Conservation (phyloP, 1,284 basidiomycete species). For the Inonotus hispidus region DNA sequence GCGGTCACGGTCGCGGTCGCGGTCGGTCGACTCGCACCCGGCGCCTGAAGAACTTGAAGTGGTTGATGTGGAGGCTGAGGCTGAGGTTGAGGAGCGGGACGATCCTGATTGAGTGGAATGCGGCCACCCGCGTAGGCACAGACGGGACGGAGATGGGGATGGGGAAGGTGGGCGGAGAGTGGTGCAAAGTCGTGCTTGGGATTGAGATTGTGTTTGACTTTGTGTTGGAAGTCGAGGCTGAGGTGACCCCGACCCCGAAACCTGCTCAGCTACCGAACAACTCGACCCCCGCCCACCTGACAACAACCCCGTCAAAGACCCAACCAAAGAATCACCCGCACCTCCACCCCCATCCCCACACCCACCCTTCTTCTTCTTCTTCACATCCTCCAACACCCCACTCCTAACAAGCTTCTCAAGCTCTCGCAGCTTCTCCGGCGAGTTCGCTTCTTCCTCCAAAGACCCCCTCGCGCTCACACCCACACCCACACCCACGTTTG, state of each 20-base stretch:
- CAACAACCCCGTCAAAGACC: too few species aligned
- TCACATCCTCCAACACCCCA: neutral
- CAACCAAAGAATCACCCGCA: neutral
- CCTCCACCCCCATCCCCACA: too few species aligned
- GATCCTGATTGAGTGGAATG: neutral
- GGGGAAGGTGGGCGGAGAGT: neutral
- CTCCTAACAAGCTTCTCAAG: neutral
- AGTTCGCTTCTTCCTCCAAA: neutral
- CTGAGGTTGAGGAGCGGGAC: neutral
- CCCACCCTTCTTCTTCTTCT: too few species aligned
- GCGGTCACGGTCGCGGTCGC: too few species aligned
- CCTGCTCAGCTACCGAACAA: too few species aligned
- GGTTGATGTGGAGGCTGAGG: neutral
- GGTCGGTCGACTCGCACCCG: too few species aligned
- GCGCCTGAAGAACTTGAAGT: too few species aligned
- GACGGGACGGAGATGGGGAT: neutral
- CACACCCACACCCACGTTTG: too few species aligned
- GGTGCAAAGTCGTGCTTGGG: neutral
- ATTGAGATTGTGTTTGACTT: neutral
- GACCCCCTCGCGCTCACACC: too few species aligned
- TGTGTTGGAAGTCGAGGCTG: neutral
- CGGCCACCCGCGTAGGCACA: neutral
- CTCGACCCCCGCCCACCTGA: too few species aligned
- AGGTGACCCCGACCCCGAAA: neutral
- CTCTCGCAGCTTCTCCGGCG: constrained; percentile 2